Evolutionary conservation across 1,284 basidiomycete species (phyloP).

Genomic region (Moesziomyces parantarcticus): DNA sequence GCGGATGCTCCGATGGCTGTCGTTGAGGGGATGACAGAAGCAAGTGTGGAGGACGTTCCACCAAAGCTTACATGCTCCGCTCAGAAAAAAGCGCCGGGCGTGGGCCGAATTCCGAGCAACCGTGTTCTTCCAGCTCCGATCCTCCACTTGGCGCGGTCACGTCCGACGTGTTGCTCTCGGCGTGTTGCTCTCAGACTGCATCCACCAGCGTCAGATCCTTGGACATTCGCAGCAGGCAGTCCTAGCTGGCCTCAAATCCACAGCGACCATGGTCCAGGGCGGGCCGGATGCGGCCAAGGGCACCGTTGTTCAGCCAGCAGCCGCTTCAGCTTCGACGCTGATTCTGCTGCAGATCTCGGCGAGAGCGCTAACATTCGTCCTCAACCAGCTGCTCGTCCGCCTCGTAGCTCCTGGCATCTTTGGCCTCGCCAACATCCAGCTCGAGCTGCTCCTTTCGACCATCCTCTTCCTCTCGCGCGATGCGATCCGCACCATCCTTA

Average conservation of each 20-base stretch:
- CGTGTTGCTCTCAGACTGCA: no score
- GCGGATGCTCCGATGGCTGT: not conserved
- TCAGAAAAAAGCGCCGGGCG: not conserved
- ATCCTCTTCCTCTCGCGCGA: constrained; percentile 92
- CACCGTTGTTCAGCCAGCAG: not conserved
- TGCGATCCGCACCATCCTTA: constrained; percentile 73
- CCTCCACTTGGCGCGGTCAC: no score
- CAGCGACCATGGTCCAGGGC: no score
- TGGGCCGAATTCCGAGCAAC: not conserved
- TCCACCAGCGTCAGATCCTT: not conserved
- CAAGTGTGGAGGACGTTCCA: not conserved
- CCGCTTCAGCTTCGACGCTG: constrained; percentile 77
- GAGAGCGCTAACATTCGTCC: constrained; percentile 82
- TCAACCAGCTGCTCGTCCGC: constrained; percentile 88
- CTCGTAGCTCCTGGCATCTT: constrained; percentile 86
- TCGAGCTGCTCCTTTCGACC: constrained; percentile 85
- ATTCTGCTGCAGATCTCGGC: constrained; percentile 87
- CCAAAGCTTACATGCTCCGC: no score
- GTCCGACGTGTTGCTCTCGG: no score
- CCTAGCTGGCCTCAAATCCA: not conserved
- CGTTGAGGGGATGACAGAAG: not conserved
- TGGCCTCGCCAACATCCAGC: constrained; percentile 85
- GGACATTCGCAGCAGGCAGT: not conserved
- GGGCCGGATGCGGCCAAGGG: not conserved
- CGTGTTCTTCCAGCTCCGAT: no score